Conservation (phyloP, 208 protist species). For the Porcisia hertigi region DNA sequence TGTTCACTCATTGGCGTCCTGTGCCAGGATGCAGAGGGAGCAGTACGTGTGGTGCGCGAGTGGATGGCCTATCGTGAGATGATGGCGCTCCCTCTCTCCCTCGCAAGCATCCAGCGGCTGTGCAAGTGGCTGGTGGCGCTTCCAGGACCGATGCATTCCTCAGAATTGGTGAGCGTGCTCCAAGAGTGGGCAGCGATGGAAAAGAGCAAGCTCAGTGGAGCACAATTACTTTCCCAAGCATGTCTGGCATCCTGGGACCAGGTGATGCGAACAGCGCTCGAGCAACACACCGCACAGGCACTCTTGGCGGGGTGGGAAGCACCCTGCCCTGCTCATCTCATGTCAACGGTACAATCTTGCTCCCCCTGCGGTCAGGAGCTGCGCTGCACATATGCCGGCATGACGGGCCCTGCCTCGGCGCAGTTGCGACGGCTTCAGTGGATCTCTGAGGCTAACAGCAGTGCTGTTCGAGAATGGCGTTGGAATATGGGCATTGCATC, state of each 20-base stretch:
- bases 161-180: neutral
- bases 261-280: slow-evolving; percentile 2
- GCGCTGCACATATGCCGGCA: neutral
- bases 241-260: neutral
- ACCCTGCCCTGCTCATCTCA: too few species aligned
- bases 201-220: neutral
- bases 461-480: slow-evolving; percentile 17
- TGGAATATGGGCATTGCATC: slow-evolving; percentile 1
- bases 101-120: slow-evolving; percentile 1
- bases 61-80: slow-evolving; percentile 2
- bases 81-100: neutral
- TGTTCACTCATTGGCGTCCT: neutral
- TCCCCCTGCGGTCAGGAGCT: slow-evolving; percentile 8
- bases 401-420: neutral
- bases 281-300: slow-evolving; percentile 3
- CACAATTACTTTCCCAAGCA: neutral
- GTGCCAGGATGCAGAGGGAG: slow-evolving; percentile 4
- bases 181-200: neutral
- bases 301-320: neutral
- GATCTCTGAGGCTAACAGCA: slow-evolving; percentile 20
- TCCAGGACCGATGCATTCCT: slow-evolving; percentile 7
- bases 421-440: slow-evolving; percentile 13
- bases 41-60: neutral
- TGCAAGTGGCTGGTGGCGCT: slow-evolving; percentile 13
- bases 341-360: neutral